A percentile compares a stretch with the other conserved stretches of the same genome.
Evolutionary conservation across 1,284 basidiomycete genomes (phyloP).

Genomic region (Dichomitus squalens): DNA sequence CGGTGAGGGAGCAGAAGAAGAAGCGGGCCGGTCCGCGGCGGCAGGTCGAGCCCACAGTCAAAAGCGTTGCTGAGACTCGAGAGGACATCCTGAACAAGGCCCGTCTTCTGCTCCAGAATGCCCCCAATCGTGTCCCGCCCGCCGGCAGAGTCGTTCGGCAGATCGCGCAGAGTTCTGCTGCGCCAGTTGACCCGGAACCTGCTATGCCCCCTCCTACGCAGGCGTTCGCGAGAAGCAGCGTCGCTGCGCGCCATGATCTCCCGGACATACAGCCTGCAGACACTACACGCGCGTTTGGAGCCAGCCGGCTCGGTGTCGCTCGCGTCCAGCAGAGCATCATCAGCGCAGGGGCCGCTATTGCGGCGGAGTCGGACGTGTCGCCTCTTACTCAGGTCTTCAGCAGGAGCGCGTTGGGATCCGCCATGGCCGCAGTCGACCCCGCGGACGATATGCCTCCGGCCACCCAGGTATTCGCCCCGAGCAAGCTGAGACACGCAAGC

Average conservation of each 20-base stretch:
- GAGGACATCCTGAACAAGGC: slow-evolving; percentile 58
- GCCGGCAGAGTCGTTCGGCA: neutral
- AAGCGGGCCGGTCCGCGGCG: slow-evolving; percentile 48
- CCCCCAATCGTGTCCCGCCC: neutral
- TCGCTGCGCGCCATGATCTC: slow-evolving; percentile 18
- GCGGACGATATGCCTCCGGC: slow-evolving; percentile 28
- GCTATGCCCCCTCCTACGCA: slow-evolving; percentile 40
- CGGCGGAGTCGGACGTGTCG: slow-evolving; percentile 17
- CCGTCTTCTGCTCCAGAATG: slow-evolving; percentile 25
- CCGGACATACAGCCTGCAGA: slow-evolving; percentile 3
- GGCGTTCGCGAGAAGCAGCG: slow-evolving; percentile 42
- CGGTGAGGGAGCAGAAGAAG: slow-evolving; percentile 46
- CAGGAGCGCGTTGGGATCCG: slow-evolving; percentile 1
- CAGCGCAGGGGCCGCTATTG: slow-evolving; percentile 13
- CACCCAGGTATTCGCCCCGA: slow-evolving; percentile 42
- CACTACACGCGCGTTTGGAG: slow-evolving; percentile 28
- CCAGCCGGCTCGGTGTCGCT: slow-evolving; percentile 23
- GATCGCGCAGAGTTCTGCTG: neutral
- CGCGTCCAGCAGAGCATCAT: slow-evolving; percentile 8
- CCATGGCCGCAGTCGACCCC: neutral
- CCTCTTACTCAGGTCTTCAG: slow-evolving; percentile 18
- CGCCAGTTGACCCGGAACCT: neutral
- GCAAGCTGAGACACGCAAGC: slow-evolving; percentile 29
- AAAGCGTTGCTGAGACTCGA: slow-evolving; percentile 49
- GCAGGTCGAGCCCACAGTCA: slow-evolving; percentile 48